These are phyloP conservation scores for Trypanosoma platydactyli DNA, from an alignment of 208 protist genomes.

Conservation along the genomic window DNA sequence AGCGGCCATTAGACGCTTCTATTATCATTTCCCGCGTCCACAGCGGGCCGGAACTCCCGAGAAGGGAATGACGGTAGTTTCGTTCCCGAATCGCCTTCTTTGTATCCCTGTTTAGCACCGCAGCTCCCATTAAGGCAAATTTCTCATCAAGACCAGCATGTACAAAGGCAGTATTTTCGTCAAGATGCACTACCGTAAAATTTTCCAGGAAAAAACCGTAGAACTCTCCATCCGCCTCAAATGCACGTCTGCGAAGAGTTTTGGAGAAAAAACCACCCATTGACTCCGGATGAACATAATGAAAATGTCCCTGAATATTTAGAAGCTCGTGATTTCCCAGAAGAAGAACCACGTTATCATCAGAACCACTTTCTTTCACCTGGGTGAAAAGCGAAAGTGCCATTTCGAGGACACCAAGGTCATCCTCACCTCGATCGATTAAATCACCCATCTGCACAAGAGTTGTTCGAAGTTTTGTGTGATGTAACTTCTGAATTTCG, in stretches of 20 bases:
- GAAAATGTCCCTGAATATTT: constrained; percentile 67
- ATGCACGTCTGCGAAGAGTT: constrained; percentile 40
- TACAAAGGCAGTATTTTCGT: constrained; percentile 58
- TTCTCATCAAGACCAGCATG: constrained; percentile 59
- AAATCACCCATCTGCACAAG: constrained; percentile 84
- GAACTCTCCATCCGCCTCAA: constrained; percentile 48
- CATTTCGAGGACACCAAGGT: constrained; percentile 49
- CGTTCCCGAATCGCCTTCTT: constrained; percentile 34
- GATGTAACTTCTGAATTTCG: constrained; percentile 11
- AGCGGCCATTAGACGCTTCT: constrained; percentile 51
- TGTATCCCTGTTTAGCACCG: constrained; percentile 48
- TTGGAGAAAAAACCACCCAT: constrained; percentile 60
- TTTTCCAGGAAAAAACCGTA: constrained; percentile 65
- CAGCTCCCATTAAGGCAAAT: constrained; percentile 34
- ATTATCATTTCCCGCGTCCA: constrained; percentile 77
- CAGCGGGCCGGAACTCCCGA: constrained; percentile 58
- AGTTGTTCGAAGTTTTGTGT: constrained; percentile 40
- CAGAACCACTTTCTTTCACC: constrained; percentile 26
- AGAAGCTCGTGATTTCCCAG: constrained; percentile 90
- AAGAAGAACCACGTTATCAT: constrained; percentile 66
- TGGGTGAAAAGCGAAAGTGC: constrained; percentile 51
- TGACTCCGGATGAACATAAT: constrained; percentile 61
- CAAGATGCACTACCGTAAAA: constrained; percentile 52
- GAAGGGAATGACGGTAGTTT: constrained; percentile 32
- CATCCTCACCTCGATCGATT: constrained; percentile 72